These are phyloP conservation scores for Mycena galericulata DNA, from an alignment of 768 basidiomycete genomes.

Conservation along the genomic window DNA sequence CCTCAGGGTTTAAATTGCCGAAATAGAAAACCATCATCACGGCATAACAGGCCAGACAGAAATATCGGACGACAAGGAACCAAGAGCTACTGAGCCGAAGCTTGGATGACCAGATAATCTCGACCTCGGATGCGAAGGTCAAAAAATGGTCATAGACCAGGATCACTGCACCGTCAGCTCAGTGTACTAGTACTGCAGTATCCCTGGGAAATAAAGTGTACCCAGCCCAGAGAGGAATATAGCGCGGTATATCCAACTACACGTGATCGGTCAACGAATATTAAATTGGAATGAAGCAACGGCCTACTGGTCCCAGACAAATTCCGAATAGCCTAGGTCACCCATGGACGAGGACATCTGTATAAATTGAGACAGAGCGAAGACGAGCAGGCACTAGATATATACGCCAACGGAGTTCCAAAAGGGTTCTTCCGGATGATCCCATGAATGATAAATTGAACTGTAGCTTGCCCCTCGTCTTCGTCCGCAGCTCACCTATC, in stretches of 20 bases:
- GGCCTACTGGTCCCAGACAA: slow-evolving; percentile 31
- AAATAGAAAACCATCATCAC: slow-evolving; percentile 23
- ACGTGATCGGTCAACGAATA: background rate
- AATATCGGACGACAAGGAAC: slow-evolving; percentile 26
- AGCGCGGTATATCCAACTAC: slow-evolving; percentile 23
- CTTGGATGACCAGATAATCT: slow-evolving; percentile 15
- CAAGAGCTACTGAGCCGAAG: slow-evolving; percentile 6
- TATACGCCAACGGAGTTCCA: too few relatives aligned
- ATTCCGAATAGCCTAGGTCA: slow-evolving; percentile 19
- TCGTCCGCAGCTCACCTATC: too few relatives aligned
- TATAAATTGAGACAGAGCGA: too few relatives aligned
- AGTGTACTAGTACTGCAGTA: background rate
- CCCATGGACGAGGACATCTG: slow-evolving; percentile 11
- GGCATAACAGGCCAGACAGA: slow-evolving; percentile 15
- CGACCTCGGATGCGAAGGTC: slow-evolving; percentile 16
- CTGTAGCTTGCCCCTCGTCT: too few relatives aligned
- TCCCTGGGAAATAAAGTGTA: background rate
- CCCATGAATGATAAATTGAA: too few relatives aligned
- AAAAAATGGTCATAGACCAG: slow-evolving; percentile 30
- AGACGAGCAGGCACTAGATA: too few relatives aligned
- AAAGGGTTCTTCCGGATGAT: too few relatives aligned
- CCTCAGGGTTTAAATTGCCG: slow-evolving; percentile 15
- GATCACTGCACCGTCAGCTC: slow-evolving; percentile 7
- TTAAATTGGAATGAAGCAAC: background rate
- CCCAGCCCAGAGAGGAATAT: too few relatives aligned